A percentile compares a stretch with the other conserved stretches of the same genome.
These are phyloP conservation scores for Termitomyces sp. DNA, from an alignment of 768 basidiomycete genomes.

Conservation along the genomic window DNA sequence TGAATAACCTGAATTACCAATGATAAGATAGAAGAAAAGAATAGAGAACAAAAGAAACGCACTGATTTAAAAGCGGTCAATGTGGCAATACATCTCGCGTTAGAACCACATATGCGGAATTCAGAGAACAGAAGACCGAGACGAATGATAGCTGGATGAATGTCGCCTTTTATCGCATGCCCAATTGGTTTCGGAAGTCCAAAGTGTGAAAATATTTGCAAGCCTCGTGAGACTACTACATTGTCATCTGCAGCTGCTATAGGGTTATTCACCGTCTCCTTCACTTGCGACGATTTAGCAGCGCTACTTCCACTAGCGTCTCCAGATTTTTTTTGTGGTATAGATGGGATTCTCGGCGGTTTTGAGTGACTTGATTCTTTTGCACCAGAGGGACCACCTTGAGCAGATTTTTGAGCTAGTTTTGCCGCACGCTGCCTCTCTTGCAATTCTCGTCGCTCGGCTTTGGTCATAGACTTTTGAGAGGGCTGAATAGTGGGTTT, in stretches of 20 bases:
- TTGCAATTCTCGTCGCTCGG: conserved; percentile 74
- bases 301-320: conserved; percentile 18
- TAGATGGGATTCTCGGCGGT: conserved; percentile 20
- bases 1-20: conserved; percentile 65
- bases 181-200: conserved; percentile 59
- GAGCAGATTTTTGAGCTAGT: conserved; percentile 34
- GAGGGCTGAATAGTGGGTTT: conserved; percentile 25
- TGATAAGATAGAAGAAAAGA: neutral
- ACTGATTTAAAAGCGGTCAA: conserved; percentile 90
- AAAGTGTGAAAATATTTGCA: conserved; percentile 85
- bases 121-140: conserved; percentile 88
- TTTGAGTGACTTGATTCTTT: conserved; percentile 15
- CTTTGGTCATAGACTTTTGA: conserved; percentile 76
- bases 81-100: conserved; percentile 92
- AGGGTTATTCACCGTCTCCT: conserved; percentile 19
- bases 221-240: conserved; percentile 48
- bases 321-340: conserved; percentile 28
- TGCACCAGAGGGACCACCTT: conserved; percentile 15
- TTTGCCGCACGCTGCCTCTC: conserved; percentile 81
- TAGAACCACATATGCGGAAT: conserved; percentile 91
- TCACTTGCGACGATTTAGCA: conserved; percentile 12
- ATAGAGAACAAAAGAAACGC: conserved; percentile 21
- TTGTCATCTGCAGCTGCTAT: conserved; percentile 20
- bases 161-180: conserved; percentile 66
- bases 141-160: conserved; percentile 84